Percentiles rank a stretch among this genome's conserved stretches.
Conservation (phyloP, 2,329 filamentous ascomycete species). For the Colletotrichum filicis region DNA sequence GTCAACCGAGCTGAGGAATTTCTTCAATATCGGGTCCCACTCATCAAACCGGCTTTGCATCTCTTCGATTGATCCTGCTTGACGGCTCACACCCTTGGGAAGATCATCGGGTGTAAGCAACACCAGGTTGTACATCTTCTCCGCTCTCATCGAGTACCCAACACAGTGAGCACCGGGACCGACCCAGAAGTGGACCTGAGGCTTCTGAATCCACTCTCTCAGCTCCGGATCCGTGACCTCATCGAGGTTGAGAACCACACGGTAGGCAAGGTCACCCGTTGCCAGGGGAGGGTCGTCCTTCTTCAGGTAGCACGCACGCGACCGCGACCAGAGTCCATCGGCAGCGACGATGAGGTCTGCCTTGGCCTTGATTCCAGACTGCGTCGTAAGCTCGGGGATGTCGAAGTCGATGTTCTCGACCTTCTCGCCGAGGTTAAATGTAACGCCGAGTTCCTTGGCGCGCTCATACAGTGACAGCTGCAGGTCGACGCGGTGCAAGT, state of each 20-base stretch:
- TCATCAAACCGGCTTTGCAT: conserved; percentile 68
- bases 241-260: conserved; percentile 65
- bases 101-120: conserved; percentile 73
- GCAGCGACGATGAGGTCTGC: conserved; percentile 71
- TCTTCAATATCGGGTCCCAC: conserved; percentile 70
- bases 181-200: conserved; percentile 70
- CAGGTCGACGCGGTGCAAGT: conserved; percentile 72
- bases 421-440: conserved; percentile 58
- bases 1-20: conserved; percentile 60
- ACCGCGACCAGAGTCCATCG: conserved; percentile 72
- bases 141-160: conserved; percentile 69
- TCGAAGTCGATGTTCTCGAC: conserved; percentile 61
- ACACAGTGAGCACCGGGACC: conserved; percentile 71
- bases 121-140: conserved; percentile 73
- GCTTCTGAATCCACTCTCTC: conserved; percentile 61
- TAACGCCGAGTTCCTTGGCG: conserved; percentile 64
- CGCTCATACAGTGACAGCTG: conserved; percentile 63
- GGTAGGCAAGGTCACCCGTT: conserved; percentile 74
- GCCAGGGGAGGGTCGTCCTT: conserved; percentile 60
- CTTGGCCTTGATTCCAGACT: conserved; percentile 48
- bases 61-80: conserved; percentile 66
- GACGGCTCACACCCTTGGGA: conserved; percentile 61
- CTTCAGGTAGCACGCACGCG: conserved; percentile 59
- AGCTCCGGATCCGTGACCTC: conserved; percentile 63
- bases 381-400: conserved; percentile 51